Evolutionary conservation across 148 eudicot species (phyloP), one percentile per base, ranked within the genome.

Genomic region (Rhododendron williamsianum): DNA sequence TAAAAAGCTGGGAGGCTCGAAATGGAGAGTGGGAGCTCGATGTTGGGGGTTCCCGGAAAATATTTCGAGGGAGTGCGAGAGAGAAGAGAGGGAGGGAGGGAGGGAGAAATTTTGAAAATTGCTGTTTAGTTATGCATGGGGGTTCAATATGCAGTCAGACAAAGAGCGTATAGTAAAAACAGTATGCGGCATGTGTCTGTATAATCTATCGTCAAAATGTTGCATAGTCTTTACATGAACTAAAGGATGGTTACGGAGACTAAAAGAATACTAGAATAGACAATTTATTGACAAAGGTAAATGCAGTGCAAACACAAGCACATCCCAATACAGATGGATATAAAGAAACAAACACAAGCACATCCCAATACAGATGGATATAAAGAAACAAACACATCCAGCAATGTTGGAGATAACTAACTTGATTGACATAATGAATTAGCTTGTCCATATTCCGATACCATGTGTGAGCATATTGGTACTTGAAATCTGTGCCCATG

Each of bases 401-500:
- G 27, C 35, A 78, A 81, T 23, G n/a, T 65, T 25, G 51, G 67
- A 67, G 56, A 83, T 19, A 41, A 86, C 93, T 86, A 58, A 92
- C 94, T 78, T 85, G 87, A 86, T 97, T 95, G 78, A 95, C 99
- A 91, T 95, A 97, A 90, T 97, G 99, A 88, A 97, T 94, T 86
- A 97, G 90, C 93, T 94, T 97, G 90, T 97, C 99, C 98, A 95
- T 90, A 78, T 94, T 93, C 91, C 96, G 89, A 86, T 91, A 97
- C 99, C 99, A 97, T 80, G 99, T 89, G 49, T 88, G 88, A 18
- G 99, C 98, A 90, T 95, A 97, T 69, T 97, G 98, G 89, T 97
- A 97, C 92, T 95, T 92, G 90, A 97, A 97, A 87, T 97, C 99
- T 60, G 98, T 92, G 87, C 99, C 99, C 99, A 97, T 97, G 27